Base-by-base conservation (phyloP, 108 stramenopile species). In the Nitzschia inconspicua region DNA sequence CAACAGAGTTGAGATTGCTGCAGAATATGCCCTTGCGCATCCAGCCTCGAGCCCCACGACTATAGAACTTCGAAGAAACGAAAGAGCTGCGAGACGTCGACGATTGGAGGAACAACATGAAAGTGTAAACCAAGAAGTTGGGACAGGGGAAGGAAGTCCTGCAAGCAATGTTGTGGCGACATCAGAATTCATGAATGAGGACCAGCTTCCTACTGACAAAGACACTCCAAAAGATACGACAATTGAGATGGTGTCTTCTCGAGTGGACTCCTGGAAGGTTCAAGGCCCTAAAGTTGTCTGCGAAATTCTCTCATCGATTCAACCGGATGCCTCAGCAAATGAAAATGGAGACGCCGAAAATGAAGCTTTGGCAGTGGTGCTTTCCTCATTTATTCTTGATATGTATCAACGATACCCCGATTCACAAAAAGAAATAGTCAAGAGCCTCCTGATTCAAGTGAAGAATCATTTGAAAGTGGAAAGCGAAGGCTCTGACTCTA, bases 11-110 rank as follows among this genome's bases (percentile, higher is more conserved):
- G 94, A 97, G 57, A 62, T 94, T 25, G 94, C 87, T 0, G 93
- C 95, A 91, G 94, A 97, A 63, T 95, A 93, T 66, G 84, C 91
- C 16, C 56, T 97, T 3, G 44, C 85, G 5, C 73, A 93, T 64
- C 82, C 88, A 34, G 68, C 85, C 5, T 75, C 90, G 9, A 66
- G 66, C 49, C 63, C 66, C 9, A 51, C 25, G 10, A 57, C 65
- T 8, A 60, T 68, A 6, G 70, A 58, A 22, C 56, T 70, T 5
- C 57, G 82, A 54, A 59, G 56, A 55, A 46, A 27, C 25, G 77
- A 61, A 60, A 20, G 54, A 31, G 69, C 59, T 43, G 65, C 29
- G 52, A 44, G 73, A 26, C 48, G 67, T 46, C 60, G 57, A 16
- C 44, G 25, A 51, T 35, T 48, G 36, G 54, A 25, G 14, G 36